These are phyloP conservation scores for Kluyveromyces dobzhanskii DNA, from an alignment of 805 yeast genomes.

Conservation along the genomic window DNA sequence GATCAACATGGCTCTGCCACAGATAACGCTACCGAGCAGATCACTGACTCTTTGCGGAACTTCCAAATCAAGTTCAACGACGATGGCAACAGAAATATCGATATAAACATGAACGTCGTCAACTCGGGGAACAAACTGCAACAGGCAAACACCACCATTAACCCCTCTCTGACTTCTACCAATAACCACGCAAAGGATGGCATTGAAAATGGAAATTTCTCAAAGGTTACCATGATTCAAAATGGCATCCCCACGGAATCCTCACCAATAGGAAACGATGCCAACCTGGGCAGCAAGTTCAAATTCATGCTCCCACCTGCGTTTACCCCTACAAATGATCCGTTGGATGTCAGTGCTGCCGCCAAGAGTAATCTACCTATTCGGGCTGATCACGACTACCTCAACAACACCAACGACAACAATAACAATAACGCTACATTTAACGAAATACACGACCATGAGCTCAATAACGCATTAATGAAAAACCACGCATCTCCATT, in stretches of 20 bases:
- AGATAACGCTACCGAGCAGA: neutral
- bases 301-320: conserved; percentile 1
- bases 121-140: neutral
- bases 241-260: conserved; percentile 2
- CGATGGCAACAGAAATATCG: neutral
- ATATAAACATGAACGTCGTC: neutral
- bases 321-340: neutral
- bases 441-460: no score
- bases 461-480: neutral
- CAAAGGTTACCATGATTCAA: neutral
- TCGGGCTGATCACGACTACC: no score
- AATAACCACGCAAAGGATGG: neutral
- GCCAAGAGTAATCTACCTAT: neutral
- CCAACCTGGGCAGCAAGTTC: neutral
- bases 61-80: neutral
- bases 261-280: neutral
- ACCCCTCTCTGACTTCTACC: neutral
- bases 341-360: neutral
- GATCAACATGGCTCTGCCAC: neutral
- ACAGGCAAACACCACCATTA: neutral
- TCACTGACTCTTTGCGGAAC: neutral
- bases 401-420: neutral
- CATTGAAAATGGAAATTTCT: neutral
- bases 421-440: neutral
- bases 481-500: neutral